Evolutionary conservation across 176 grass and related monocot genomes (phyloP).

Genomic region (Avena eriantha): DNA sequence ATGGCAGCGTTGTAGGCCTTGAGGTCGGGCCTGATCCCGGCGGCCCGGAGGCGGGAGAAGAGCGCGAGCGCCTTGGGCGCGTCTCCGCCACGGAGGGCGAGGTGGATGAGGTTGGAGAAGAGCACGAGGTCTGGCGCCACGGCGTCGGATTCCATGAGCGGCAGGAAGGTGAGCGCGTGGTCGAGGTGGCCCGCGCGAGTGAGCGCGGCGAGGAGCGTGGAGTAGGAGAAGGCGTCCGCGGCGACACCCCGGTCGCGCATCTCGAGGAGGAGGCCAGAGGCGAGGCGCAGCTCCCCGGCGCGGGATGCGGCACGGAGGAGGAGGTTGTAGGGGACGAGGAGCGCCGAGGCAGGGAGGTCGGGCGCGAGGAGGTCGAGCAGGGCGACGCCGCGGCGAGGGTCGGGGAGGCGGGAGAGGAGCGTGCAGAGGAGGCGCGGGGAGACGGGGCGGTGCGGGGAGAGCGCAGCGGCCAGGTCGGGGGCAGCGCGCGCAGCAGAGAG

Average conservation of each 20-base stretch:
- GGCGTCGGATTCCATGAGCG: conserved; percentile 78
- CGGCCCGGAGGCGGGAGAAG: conserved; percentile 73
- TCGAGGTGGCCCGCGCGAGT: conserved; percentile 73
- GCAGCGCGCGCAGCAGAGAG: conserved; percentile 59
- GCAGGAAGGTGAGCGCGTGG: conserved; percentile 78
- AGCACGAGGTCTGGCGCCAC: conserved; percentile 72
- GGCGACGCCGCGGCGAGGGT: conserved; percentile 74
- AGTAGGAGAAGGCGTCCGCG: conserved; percentile 85
- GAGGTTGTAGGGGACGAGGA: conserved; percentile 78
- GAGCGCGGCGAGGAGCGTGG: conserved; percentile 88
- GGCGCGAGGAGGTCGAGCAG: conserved; percentile 75
- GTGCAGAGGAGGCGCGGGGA: conserved; percentile 89
- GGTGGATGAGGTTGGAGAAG: conserved; percentile 84
- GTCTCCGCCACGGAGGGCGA: conserved; percentile 67
- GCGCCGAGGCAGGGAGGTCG: conserved; percentile 43
- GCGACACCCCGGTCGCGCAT: conserved; percentile 61
- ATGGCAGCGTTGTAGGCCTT: conserved; percentile 85
- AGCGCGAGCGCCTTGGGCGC: conserved; percentile 84
- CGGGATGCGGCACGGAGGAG: conserved; percentile 71
- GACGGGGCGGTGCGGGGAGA: conserved; percentile 63
- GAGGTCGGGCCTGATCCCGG: conserved; percentile 69
- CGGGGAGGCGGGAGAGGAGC: conserved; percentile 75
- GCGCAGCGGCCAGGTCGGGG: conserved; percentile 57
- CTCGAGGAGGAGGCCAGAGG: conserved; percentile 83
- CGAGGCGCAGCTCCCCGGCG: conserved; percentile 59